Evolutionary conservation across 1,139 yeast genomes (phyloP).

Genomic region (Saccharomyces pastorianus): DNA sequence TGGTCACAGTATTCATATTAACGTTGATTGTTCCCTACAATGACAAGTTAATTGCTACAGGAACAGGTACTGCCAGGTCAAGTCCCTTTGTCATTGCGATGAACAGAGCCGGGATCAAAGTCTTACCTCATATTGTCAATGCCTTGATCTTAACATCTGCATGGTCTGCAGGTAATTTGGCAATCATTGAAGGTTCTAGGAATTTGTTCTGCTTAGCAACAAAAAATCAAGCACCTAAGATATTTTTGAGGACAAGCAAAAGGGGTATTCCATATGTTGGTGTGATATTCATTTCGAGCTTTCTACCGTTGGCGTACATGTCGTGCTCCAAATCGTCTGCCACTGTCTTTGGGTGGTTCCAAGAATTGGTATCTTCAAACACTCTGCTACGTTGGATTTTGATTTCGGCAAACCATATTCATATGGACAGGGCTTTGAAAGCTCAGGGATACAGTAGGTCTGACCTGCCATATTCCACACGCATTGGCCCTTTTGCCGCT

Average conservation of each 20-base stretch:
- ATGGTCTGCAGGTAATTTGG: conserved; percentile 60
- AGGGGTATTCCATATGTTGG: conserved; percentile 52
- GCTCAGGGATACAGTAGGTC: conserved; percentile 36
- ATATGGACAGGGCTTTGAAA: conserved; percentile 33
- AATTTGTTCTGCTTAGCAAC: conserved; percentile 51
- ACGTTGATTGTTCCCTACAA: conserved; percentile 25
- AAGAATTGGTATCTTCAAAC: conserved; percentile 4
- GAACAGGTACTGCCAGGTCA: conserved; percentile 48
- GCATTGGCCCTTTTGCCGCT: conserved; percentile 14
- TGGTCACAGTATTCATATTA: conserved; percentile 35
- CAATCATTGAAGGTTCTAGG: conserved; percentile 57
- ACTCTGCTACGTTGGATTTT: conserved; percentile 16
- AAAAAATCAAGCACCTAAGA: conserved; percentile 51
- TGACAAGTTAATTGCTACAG: conserved; percentile 13
- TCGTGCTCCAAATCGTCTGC: background rate
- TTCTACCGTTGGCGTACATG: conserved; percentile 36
- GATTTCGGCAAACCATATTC: conserved; percentile 33
- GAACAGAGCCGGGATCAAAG: conserved; percentile 50
- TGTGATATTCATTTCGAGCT: conserved; percentile 38
- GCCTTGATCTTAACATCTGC: conserved; percentile 58
- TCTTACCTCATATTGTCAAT: conserved; percentile 54
- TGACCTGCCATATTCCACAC: conserved; percentile 34
- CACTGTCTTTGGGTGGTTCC: conserved; percentile 4
- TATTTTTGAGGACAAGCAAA: conserved; percentile 49
- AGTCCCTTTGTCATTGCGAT: conserved; percentile 61